A percentile compares a stretch with the other conserved stretches of the same genome.
phyloP scores from a whole-genome alignment of 257 asterid genomes.

The Capsicum baccatum region DNA sequence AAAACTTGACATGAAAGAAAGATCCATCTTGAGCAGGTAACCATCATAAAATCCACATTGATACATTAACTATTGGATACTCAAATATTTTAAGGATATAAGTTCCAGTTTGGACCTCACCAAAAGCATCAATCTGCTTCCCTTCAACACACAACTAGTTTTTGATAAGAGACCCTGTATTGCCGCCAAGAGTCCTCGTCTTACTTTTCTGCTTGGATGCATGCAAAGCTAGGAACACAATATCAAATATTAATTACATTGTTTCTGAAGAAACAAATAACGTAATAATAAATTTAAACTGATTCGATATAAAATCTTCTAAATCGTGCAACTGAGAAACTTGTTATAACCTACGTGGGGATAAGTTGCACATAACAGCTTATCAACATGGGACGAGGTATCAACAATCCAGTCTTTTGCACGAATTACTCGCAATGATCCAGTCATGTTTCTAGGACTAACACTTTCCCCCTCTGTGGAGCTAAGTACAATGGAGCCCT shows the following conservation, averaged over 20 bases:
- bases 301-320: background rate
- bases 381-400: slow-evolving; percentile 73
- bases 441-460: slow-evolving; percentile 40
- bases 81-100: slow-evolving; percentile 21
- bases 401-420: slow-evolving; percentile 70
- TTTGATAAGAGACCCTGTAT: slow-evolving; percentile 62
- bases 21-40: slow-evolving; percentile 7
- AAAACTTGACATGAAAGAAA: slow-evolving; percentile 16
- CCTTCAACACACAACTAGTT: slow-evolving; percentile 69
- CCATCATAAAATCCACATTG: slow-evolving; percentile 19
- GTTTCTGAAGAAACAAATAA: slow-evolving; percentile 11
- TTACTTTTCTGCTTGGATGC: slow-evolving; percentile 81
- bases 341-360: slow-evolving; percentile 70
- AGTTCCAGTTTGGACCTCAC: slow-evolving; percentile 58
- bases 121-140: slow-evolving; percentile 88
- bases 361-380: slow-evolving; percentile 78
- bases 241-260: background rate
- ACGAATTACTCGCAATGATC: slow-evolving; percentile 73
- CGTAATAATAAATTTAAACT: slow-evolving; percentile 20
- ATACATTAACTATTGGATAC: slow-evolving; percentile 28
- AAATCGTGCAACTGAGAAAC: slow-evolving; percentile 16
- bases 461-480: slow-evolving; percentile 35
- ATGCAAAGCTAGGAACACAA: slow-evolving; percentile 65
- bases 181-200: slow-evolving; percentile 70
- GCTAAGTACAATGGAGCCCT: slow-evolving; percentile 39